A percentile compares a stretch with the other conserved stretches of the same genome.
Conservation (phyloP, 1,284 basidiomycete species). For the Boletus mariae region DNA sequence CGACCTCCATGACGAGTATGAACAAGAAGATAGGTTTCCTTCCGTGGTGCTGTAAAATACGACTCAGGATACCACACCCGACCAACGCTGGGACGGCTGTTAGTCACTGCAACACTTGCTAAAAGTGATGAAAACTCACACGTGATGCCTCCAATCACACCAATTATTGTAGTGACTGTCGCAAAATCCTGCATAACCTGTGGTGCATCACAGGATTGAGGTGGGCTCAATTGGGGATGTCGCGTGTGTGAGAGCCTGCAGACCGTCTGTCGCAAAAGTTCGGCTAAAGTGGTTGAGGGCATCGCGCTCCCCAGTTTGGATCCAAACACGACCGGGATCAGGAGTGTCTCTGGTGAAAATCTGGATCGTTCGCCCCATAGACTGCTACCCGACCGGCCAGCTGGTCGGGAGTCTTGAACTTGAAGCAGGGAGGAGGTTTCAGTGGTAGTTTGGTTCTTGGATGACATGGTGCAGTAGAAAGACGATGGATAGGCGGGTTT, state of each 20-base stretch:
- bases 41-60: constrained; percentile 27
- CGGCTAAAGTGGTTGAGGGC: constrained; percentile 28
- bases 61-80: constrained; percentile 21
- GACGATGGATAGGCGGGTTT: not conserved
- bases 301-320: not conserved
- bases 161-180: constrained; percentile 17
- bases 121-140: constrained; percentile 19
- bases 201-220: constrained; percentile 24
- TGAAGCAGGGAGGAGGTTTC: constrained; percentile 17
- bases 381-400: constrained; percentile 1
- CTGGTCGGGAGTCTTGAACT: constrained; percentile 2
- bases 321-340: not conserved
- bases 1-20: constrained; percentile 13
- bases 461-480: constrained; percentile 10
- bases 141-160: constrained; percentile 15
- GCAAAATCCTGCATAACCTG: constrained; percentile 24
- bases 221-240: constrained; percentile 13
- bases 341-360: not conserved
- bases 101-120: not conserved
- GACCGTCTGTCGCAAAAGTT: constrained; percentile 26
- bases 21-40: constrained; percentile 31
- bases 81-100: constrained; percentile 17
- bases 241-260: constrained; percentile 27
- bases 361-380: too few relatives aligned
- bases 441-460: constrained; percentile 1